phyloP scores from a whole-genome alignment of 2,329 filamentous ascomycete species.

The Ophiostoma ips region DNA sequence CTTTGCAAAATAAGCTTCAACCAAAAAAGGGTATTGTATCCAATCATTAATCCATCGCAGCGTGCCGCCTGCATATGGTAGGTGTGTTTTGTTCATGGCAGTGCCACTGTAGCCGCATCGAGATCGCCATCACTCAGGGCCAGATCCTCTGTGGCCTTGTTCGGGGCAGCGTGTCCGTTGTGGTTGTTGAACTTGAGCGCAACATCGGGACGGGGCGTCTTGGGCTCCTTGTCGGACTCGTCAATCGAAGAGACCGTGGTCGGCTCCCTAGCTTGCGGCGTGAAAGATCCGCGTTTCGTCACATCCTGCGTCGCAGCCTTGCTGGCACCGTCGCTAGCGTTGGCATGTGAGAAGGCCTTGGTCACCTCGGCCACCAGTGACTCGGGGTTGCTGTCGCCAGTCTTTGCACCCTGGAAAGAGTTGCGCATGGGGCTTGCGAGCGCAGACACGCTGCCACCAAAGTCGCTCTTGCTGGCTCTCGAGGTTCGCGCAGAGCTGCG shows the following conservation, averaged over 20 bases:
- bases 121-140: slow-evolving; percentile 7
- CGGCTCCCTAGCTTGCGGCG: slow-evolving; percentile 4
- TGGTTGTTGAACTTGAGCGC: neutral
- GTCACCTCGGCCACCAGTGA: neutral
- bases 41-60: slow-evolving; percentile 1
- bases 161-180: neutral
- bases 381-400: neutral
- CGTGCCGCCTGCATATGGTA: no score
- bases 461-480: slow-evolving; percentile 37
- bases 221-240: slow-evolving; percentile 11
- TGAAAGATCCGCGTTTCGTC: neutral
- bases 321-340: neutral
- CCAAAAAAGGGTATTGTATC: neutral
- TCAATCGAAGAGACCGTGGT: slow-evolving; percentile 10
- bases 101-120: slow-evolving; percentile 5
- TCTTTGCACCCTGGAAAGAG: slow-evolving; percentile 25
- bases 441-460: slow-evolving; percentile 41
- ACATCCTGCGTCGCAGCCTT: neutral
- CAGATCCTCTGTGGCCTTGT: neutral
- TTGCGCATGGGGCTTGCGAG: slow-evolving; percentile 37
- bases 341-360: neutral
- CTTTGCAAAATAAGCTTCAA: no score
- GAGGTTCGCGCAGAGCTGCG: slow-evolving; percentile 57
- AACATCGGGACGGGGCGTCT: slow-evolving; percentile 12
- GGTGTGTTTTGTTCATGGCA: slow-evolving; percentile 3